Base-by-base conservation (phyloP, 176 grass and related monocot genomes). In the Musa acuminata region DNA sequence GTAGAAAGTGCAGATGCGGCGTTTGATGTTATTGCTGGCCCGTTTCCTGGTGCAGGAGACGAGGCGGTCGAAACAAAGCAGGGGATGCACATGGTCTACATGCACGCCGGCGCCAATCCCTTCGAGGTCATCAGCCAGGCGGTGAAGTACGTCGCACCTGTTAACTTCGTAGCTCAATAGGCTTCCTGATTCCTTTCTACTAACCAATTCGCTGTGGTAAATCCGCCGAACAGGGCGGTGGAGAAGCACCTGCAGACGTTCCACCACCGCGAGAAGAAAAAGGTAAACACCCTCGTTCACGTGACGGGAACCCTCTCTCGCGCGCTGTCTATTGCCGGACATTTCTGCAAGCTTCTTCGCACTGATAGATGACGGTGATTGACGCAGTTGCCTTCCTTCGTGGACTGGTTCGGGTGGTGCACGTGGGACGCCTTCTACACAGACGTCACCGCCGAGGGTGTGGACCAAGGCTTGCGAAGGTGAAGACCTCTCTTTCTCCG, bases 341-440 rank as follows among this genome's bases (percentile, higher is more conserved):
- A 19, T 62, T 62, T 62, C 17, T 21, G 58, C 17, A 20, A n/a
- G 13, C 58, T 20, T 62, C 58, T 1, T 72, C 29, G 66, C 8
- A 53, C 10, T 25, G 21, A 69, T 75, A 62, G 49, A 8, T 43
- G 35, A 29, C 2, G 26, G 62, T 63, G 53, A 19, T 2, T 1
- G 25, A 2, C 26, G 67, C 84, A 80, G 89, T 0, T 92, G 78
- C 92, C 92, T 71, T 87, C 84, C 0, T 88, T 96, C 62, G 52
- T 96, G 48, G 86, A 96, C 60, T 96, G 92, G 86, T 96, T 96
- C 49, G 92, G 92, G 0, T 96, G 92, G 89, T 96, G 92, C 82
- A 96, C 92, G 5, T 96, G 92, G 92, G 92, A 96, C 68, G 92
- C 92, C 0, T 96, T 89, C 92, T 96, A 96, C 84, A 96, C 92